Base-by-base conservation (phyloP, 2,329 filamentous ascomycete species). In the Talaromyces sp. region DNA sequence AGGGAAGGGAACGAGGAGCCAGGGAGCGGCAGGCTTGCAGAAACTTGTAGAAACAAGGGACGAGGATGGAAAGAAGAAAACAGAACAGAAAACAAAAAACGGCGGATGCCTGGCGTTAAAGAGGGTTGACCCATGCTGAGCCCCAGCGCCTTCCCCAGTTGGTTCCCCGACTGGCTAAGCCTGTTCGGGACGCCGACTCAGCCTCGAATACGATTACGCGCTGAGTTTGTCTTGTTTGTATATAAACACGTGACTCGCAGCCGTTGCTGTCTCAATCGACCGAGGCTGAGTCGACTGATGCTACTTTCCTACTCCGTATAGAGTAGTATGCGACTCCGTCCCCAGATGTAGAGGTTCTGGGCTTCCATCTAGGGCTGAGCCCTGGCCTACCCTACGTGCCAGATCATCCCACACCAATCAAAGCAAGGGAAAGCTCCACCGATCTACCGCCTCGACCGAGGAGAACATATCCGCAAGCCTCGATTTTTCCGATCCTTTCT, bases 151-250 rank as follows among this genome's bases (percentile, higher is more conserved):
- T 59, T 62, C 42, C 60, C 60, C 42, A 32, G 49, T 62, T 62
- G 52, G 60, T 53, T 59, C 56, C 60, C 60, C 60, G 60, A 56
- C 47, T 11, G 28, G 51, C 60, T 62, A 59, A 53, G 17, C 56
- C 57, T 27, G 17, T 56, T 62, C 22, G 19, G 52, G 60, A 62
- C 60, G 56, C 60, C 60, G 60, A 62, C 60, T 62, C 19, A 11
- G 22, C 27, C 19, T 19, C 44, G 53, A 27, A 8, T 49, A 28
- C 30, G 30, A 32, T 32, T 10, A 7, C 9, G 32, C 32, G 3
- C 33, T 15, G 33, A 30, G 49, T 27, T 53, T 53, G 49, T n/a
- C 22, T 28, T n/a, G 44, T 47, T 30, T 53, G 49, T 7, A 28
- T 56, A 47, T 4, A 19, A 1, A 30, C 36, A 39, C 36, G 36